phyloP scores from a whole-genome alignment of 1,284 basidiomycete genomes.

The Vanrija pseudolonga region DNA sequence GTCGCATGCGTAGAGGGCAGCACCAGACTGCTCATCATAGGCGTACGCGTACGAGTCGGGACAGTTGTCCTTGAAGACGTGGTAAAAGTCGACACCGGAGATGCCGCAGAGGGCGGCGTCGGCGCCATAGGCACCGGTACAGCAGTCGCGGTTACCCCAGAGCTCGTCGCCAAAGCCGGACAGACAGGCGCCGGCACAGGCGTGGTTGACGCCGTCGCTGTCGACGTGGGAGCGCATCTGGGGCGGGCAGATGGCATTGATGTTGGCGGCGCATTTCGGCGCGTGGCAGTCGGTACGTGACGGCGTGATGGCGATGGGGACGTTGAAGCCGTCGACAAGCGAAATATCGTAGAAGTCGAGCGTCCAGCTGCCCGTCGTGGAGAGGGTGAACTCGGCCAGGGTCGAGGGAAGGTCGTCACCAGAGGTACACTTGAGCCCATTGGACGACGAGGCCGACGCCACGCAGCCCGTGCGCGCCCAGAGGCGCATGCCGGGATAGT shows the following conservation, averaged over 20 bases:
- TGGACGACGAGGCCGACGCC: neutral
- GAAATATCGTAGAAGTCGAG: constrained; percentile 32
- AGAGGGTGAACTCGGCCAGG: constrained; percentile 33
- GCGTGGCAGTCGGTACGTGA: constrained; percentile 12
- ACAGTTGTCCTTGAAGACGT: constrained; percentile 35
- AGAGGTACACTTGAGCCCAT: constrained; percentile 4
- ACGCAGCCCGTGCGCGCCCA: constrained; percentile 34
- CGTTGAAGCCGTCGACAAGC: constrained; percentile 37
- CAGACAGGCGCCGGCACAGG: constrained; percentile 25
- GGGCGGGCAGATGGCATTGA: constrained; percentile 26
- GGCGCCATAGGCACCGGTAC: neutral
- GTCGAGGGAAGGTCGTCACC: constrained; percentile 15
- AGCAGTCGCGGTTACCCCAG: constrained; percentile 29
- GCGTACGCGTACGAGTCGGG: constrained; percentile 33
- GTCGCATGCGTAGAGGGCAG: constrained; percentile 26
- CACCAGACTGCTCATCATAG: constrained; percentile 30
- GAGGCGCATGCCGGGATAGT: constrained; percentile 26
- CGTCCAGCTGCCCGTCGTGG: neutral
- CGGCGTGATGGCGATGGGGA: constrained; percentile 28
- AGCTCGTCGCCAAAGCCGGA: constrained; percentile 27
- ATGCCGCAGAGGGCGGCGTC: neutral
- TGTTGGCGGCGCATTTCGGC: constrained; percentile 24
- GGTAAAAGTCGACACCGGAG: constrained; percentile 5
- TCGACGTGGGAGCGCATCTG: neutral
- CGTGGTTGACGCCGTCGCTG: constrained; percentile 22